These are phyloP conservation scores for Chenopodium quinoa DNA, from an alignment of 148 eudicot genomes.

Conservation along the genomic window DNA sequence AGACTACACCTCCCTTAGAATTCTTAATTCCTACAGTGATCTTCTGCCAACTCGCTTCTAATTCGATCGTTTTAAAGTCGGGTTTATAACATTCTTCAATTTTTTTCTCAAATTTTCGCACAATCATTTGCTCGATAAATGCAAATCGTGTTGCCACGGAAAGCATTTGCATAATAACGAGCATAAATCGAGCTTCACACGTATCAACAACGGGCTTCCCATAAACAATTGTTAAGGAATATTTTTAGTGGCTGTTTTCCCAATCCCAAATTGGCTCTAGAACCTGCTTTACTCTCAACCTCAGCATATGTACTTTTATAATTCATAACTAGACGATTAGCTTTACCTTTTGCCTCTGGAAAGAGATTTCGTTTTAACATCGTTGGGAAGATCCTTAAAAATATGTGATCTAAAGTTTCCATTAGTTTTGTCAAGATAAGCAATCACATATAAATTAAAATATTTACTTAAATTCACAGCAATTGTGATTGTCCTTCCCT, in stretches of 20 bases:
- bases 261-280: background rate
- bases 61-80: too few relatives aligned
- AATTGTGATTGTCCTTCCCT: too few relatives aligned
- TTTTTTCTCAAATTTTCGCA: too few relatives aligned
- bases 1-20: too few relatives aligned
- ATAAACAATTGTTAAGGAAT: background rate
- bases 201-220: background rate
- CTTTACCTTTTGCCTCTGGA: constrained; percentile 4
- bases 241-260: background rate
- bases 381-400: background rate
- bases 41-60: too few relatives aligned
- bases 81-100: too few relatives aligned
- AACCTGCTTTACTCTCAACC: background rate
- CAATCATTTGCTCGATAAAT: too few relatives aligned
- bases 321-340: background rate
- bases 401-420: too few relatives aligned
- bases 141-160: background rate
- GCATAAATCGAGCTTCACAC: background rate
- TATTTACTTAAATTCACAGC: too few relatives aligned
- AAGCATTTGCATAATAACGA: constrained; percentile 10
- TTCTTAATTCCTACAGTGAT: too few relatives aligned
- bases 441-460: background rate
- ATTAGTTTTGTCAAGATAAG: too few relatives aligned
- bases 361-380: background rate
- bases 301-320: background rate